Evolutionary conservation across 2,329 filamentous ascomycete genomes (phyloP), one percentile per base, ranked within the genome.

Genomic region (Talaromyces atroroseus): DNA sequence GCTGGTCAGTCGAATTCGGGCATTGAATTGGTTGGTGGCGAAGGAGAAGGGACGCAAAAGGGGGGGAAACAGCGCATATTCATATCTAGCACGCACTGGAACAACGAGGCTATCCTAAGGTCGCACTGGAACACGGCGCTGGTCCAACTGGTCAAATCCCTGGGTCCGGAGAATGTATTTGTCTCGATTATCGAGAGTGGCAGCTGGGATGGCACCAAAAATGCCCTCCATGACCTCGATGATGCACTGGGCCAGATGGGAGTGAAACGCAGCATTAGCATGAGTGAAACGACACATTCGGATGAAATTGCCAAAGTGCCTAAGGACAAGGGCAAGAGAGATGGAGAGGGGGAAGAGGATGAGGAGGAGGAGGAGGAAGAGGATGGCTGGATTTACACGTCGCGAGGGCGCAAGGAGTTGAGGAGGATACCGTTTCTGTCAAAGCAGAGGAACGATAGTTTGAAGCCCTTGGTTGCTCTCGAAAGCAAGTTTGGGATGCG

Each of bases 21-120:
- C 18, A 5, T 18, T 2, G 18, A 2, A 18, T 4, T 8, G 16
- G 36, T 3, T 40, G 11, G 11, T 3, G 40, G n/a, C 2, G 40
- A 20, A 23, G 40, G 12, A n/a, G n/a, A 44, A 2, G 10, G n/a
- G 11, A 20, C 6, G 3, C n/a, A 42, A n/a, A 40, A 40, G 11
- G 20, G 8, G 3, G 2, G 8, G n/a, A 42, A 44, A 23, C n/a
- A 20, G 18, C 64, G 68, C 3, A 79, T 90, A 59, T 90, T 83
- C 71, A 87, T 90, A 59, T 82, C 85, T 4, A 82, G 82, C 59
- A 82, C 86, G 66, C 85, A 88, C 65, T 88, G 85, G 78, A 89
- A 87, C 64, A 82, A 82, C 60, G 86, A 81, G 58, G 66, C 68
- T 1, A 74, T 88, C 23, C 75, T 90, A 2, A 77, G 80, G 7